These are phyloP conservation scores for Epithele typhae DNA, from an alignment of 768 basidiomycete genomes.

Conservation along the genomic window DNA sequence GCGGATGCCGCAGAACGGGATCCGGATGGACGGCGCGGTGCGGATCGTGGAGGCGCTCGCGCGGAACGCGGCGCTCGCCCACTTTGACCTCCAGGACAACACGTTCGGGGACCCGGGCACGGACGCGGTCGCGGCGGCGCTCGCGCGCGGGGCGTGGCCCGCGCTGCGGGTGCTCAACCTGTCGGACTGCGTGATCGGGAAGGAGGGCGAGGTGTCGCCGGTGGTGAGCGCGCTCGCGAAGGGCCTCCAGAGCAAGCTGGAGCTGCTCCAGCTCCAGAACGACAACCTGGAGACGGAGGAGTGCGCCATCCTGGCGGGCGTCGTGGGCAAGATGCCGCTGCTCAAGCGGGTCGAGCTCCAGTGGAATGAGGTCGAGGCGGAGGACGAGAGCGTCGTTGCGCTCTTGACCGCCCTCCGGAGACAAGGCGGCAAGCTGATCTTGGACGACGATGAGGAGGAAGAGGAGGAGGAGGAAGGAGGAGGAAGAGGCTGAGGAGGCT, in stretches of 20 bases:
- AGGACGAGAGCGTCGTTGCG: conserved; percentile 56
- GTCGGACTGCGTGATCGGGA: conserved; percentile 86
- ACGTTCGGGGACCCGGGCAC: conserved; percentile 61
- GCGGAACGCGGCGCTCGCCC: conserved; percentile 58
- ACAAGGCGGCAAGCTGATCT: conserved; percentile 62
- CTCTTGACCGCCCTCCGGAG: conserved; percentile 52
- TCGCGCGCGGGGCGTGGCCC: conserved; percentile 58
- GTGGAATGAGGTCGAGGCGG: conserved; percentile 85
- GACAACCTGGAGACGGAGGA: conserved; percentile 79
- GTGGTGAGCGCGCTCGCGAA: conserved; percentile 55
- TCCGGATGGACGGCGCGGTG: conserved; percentile 86
- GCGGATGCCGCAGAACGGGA: conserved; percentile 96
- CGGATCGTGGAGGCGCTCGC: conserved; percentile 73
- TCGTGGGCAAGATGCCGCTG: conserved; percentile 54
- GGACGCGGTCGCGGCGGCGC: conserved; percentile 55
- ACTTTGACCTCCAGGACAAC: conserved; percentile 92
- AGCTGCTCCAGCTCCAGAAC: conserved; percentile 81
- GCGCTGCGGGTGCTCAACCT: conserved; percentile 76
- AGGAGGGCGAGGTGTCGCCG: conserved; percentile 72
- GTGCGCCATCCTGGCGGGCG: conserved; percentile 62
- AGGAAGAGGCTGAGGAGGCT: conserved; percentile 47
- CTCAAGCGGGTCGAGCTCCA: conserved; percentile 79
- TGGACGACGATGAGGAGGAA: conserved; percentile 78
- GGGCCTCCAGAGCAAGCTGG: conserved; percentile 73
- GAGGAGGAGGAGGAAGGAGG: conserved; percentile 64